Conservation (phyloP, 257 asterid species). For the Salvia splendens region DNA sequence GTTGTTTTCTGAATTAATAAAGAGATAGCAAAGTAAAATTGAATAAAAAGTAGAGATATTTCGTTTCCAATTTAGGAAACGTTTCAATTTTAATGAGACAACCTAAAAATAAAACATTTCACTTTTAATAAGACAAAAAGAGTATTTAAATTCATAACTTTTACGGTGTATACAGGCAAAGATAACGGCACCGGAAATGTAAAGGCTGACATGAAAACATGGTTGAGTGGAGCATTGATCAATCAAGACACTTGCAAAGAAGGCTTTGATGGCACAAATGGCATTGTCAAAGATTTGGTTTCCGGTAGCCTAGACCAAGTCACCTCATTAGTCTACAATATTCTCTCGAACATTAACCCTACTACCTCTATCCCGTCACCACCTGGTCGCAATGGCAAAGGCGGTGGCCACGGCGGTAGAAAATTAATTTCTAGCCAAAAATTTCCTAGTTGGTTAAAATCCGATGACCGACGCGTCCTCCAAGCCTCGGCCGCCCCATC, state of each 20-base stretch:
- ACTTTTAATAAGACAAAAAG: too few relatives aligned
- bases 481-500: conserved; percentile 28
- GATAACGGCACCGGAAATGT: conserved; percentile 46
- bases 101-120: too few relatives aligned
- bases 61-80: too few relatives aligned
- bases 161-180: conserved; percentile 33
- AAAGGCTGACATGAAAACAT: conserved; percentile 51
- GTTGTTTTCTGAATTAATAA: too few relatives aligned
- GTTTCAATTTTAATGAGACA: too few relatives aligned
- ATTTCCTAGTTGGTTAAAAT: conserved; percentile 46
- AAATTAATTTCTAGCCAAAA: conserved; percentile 14
- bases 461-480: conserved; percentile 41
- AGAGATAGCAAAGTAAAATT: too few relatives aligned
- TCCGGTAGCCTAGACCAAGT: conserved; percentile 37
- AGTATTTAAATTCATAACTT: neutral
- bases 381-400: neutral
- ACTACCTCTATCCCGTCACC: conserved; percentile 17
- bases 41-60: too few relatives aligned
- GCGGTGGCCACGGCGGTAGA: conserved; percentile 26
- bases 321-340: conserved; percentile 35
- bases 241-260: conserved; percentile 63
- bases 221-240: conserved; percentile 54
- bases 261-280: conserved; percentile 50
- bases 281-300: conserved; percentile 27
- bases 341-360: conserved; percentile 39